Evolutionary conservation across 2,329 filamentous ascomycete species (phyloP), one percentile per base, ranked within the genome.

Genomic region (Arthrobotrys musiformis): DNA sequence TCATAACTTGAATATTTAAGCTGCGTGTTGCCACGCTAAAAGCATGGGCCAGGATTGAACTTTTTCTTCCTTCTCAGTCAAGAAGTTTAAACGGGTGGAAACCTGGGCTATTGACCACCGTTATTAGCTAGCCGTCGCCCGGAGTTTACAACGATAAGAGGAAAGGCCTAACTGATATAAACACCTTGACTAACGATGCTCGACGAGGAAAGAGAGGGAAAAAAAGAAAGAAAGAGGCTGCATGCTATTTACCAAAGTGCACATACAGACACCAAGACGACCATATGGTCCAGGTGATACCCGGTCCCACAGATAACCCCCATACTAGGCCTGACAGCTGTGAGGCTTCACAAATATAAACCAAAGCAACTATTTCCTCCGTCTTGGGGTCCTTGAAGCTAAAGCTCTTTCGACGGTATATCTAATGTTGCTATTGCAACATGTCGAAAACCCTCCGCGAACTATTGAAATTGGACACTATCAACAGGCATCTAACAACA

Each of bases 21-120:
- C 67, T 72, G 68, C 68, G 58, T 17, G 68, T 58, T 48, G 60
- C 68, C 58, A 72, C 68, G 68, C 68, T 64, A 58, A 58, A 15
- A 19, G 26, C 42, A 62, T 50, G 42, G 42, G 52, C 13, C 17
- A 24, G 17, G 26, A 19, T 22, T 42, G 15, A 42, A 17, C 19
- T 42, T 42, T n/a, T 33, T 19, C 35, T 35, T 54, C 22, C 19
- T 35, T 15, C 15, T 17, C 35, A 17, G 9, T 15, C 15, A 13
- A 58, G 26, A 54, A n/a, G n/a, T n/a, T n/a, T n/a, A n/a, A n/a
- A 19, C n/a, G 9, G 13, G 11, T n/a, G 28, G 28, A 72, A 72
- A 72, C 68, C 58, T 72, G 68, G 58, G 58, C 42, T 30, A 13
- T 30, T 48, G 9, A 37, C 54, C 22, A 7, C 19, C 4, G 26